These are phyloP conservation scores for Erodium trifolium DNA, from an alignment of 441 rosid species.

Conservation along the genomic window DNA sequence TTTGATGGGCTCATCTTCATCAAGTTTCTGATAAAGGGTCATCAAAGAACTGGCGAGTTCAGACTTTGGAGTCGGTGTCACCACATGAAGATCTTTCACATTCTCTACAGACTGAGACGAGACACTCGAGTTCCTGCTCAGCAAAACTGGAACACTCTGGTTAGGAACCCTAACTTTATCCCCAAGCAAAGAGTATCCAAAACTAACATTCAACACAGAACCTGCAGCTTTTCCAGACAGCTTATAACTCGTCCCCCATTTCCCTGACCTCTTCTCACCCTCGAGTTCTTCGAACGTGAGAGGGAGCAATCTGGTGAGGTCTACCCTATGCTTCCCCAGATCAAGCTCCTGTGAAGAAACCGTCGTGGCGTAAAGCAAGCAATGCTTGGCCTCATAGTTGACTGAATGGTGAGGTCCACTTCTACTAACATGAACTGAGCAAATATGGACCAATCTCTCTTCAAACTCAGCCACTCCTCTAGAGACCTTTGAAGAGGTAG, in stretches of 20 bases:
- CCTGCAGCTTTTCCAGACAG: slow-evolving; percentile 74
- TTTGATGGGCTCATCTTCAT: slow-evolving; percentile 41
- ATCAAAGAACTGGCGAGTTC: slow-evolving; percentile 34
- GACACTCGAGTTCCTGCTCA: slow-evolving; percentile 24
- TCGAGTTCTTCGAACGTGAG: slow-evolving; percentile 84
- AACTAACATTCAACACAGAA: slow-evolving; percentile 70
- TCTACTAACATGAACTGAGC: slow-evolving; percentile 69
- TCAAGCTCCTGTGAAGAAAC: slow-evolving; percentile 59
- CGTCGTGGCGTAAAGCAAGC: slow-evolving; percentile 60
- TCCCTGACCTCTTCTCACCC: slow-evolving; percentile 80
- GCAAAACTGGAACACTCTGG: slow-evolving; percentile 21
- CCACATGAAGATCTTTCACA: slow-evolving; percentile 71
- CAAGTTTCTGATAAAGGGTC: slow-evolving; percentile 37
- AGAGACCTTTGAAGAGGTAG: slow-evolving; percentile 51
- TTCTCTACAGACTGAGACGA: slow-evolving; percentile 36
- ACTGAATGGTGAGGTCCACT: slow-evolving; percentile 84
- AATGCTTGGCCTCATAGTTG: slow-evolving; percentile 90
- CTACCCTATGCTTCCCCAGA: slow-evolving; percentile 91
- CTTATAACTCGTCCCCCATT: slow-evolving; percentile 87
- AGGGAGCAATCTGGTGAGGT: slow-evolving; percentile 85
- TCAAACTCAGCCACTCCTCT: slow-evolving; percentile 63
- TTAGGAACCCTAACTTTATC: slow-evolving; percentile 28
- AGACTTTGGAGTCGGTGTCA: slow-evolving; percentile 42
- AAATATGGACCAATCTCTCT: slow-evolving; percentile 61
- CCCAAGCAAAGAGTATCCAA: slow-evolving; percentile 68